Base-by-base conservation (phyloP, 108 stramenopile genomes). In the Discostella pseudostelligera region DNA sequence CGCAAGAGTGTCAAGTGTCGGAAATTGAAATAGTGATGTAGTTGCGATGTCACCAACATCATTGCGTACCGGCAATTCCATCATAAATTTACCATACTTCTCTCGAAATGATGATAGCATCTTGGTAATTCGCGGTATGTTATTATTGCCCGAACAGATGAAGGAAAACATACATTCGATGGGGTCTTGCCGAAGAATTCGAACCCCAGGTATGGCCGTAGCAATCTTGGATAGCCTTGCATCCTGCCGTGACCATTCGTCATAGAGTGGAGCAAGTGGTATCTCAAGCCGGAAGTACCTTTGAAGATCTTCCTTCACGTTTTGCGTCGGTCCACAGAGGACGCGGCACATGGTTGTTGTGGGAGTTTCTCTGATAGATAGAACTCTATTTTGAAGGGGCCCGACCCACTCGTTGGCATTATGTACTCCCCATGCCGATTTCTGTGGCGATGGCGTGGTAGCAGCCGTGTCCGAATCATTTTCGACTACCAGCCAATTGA, bases 81-180 rank as follows among this genome's bases (percentile, higher is more conserved):
- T 49, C 72, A 96, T 67, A 12, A 66, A 84, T 42, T 48, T 65
- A 2, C 97, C 98, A 77, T 84, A 97, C 29, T 65, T 50, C 49
- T 67, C 62, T 54, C 98, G 77, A 49, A 99, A 80, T 10, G 82
- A 48, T 21, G 81, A 68, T 40, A 98, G 74, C 90, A 99, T 97
- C 24, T 88, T 82, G 4, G 85, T 82, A 59, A 99, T 99, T 13
- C 99, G 70, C 8, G 96, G 85, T 62, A 99, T 99, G 78, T 99
- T 99, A 84, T 99, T 99, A 84, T 99, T 99, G 69, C 87, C 88
- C 16, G 89, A 92, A 65, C 97, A 98, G 29, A 99, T 92, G 72
- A 99, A 99, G 51, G 93, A 96, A 48, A 98, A 72, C 43, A 98
- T 80, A 70, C 97, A 97, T 70, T 99, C 98, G 61, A 87, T 80